A percentile compares a stretch with the other conserved stretches of the same genome.
Conservation (phyloP, 73 alveolate species). For the Paramecium biaurelia region DNA sequence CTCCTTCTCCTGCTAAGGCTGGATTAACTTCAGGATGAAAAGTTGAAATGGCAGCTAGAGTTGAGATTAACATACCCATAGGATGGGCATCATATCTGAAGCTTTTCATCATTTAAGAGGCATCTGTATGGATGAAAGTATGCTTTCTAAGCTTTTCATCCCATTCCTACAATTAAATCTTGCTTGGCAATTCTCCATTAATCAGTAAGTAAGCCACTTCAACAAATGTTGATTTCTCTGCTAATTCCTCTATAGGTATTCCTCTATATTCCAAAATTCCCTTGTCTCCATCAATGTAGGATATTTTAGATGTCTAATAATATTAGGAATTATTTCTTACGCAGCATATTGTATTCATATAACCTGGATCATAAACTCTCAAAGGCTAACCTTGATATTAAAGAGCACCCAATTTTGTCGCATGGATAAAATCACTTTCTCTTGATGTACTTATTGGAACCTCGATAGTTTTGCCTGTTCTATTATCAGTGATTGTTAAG, state of each 20-base stretch:
- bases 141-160: conserved; percentile 62
- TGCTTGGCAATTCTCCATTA: conserved; percentile 85
- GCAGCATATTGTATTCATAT: conserved; percentile 82
- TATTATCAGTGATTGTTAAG: conserved; percentile 55
- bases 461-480: conserved; percentile 59
- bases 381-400: conserved; percentile 77
- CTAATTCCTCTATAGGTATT: conserved; percentile 84
- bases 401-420: conserved; percentile 73
- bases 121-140: conserved; percentile 80
- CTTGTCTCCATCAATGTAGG: conserved; percentile 87
- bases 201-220: conserved; percentile 82
- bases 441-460: conserved; percentile 59
- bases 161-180: conserved; percentile 46
- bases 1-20: conserved; percentile 79
- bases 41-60: conserved; percentile 84
- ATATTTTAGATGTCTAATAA: conserved; percentile 73
- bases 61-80: conserved; percentile 86
- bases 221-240: conserved; percentile 81
- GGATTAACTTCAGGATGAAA: conserved; percentile 92
- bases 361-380: conserved; percentile 86
- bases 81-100: conserved; percentile 92
- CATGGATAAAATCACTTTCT: conserved; percentile 68
- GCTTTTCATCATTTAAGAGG: conserved; percentile 78
- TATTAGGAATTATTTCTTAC: conserved; percentile 50
- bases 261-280: conserved; percentile 91